A percentile compares a stretch with the other conserved stretches of the same genome.
Conservation (phyloP, 2,329 filamentous ascomycete genomes). For the Hypoxylon sp. region DNA sequence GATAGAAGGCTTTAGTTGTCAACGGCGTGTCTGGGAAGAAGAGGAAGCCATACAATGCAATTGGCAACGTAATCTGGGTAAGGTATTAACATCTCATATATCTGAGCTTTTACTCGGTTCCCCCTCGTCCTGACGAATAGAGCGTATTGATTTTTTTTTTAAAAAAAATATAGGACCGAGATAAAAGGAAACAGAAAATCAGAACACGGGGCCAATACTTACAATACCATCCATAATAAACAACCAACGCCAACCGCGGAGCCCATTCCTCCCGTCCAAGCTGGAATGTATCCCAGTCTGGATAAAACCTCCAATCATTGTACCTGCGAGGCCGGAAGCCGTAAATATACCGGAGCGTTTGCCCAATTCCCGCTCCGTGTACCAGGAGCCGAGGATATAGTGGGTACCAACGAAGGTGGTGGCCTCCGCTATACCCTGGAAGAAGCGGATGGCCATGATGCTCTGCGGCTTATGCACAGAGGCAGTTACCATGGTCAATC, state of each 20-base stretch:
- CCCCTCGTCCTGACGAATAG: no score
- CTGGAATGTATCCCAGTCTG: constrained; percentile 67
- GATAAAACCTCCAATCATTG: constrained; percentile 74
- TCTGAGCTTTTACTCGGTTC: neutral
- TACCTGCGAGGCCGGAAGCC: constrained; percentile 71
- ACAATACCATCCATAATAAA: constrained; percentile 56
- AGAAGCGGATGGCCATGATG: constrained; percentile 73
- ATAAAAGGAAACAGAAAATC: neutral
- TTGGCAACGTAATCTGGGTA: constrained; percentile 65
- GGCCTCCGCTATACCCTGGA: constrained; percentile 69
- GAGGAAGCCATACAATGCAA: constrained; percentile 69
- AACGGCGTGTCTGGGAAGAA: constrained; percentile 69
- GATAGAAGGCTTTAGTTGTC: constrained; percentile 65
- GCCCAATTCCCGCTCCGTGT: constrained; percentile 72
- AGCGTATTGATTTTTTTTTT: no score
- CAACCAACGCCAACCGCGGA: constrained; percentile 70
- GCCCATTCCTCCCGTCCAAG: constrained; percentile 63
- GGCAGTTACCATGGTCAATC: constrained; percentile 74
- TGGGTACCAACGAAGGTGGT: constrained; percentile 71
- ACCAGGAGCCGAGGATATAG: constrained; percentile 74
- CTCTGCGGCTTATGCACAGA: constrained; percentile 64
- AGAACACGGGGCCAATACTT: constrained; percentile 25
- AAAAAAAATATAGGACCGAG: no score
- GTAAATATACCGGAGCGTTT: constrained; percentile 75
- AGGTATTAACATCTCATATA: constrained; percentile 10